Evolutionary conservation across 2,329 filamentous ascomycete genomes (phyloP).

Genomic region (Diaporthe helianthi): DNA sequence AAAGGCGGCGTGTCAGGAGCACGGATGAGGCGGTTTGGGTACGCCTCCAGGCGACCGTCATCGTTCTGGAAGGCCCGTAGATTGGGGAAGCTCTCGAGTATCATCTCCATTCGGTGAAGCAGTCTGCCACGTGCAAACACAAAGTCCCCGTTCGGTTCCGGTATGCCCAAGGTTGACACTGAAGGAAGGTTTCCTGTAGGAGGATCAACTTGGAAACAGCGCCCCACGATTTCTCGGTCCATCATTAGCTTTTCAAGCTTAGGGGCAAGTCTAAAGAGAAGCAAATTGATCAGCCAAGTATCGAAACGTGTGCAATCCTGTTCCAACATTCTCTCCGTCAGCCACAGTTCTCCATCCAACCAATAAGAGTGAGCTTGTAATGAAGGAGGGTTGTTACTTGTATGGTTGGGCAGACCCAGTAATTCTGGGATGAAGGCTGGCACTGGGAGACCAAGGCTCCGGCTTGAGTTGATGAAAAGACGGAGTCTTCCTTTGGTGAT

Average conservation of each 20-base stretch:
- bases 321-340: rapidly evolving
- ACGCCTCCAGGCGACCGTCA: not conserved
- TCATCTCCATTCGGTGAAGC: not conserved
- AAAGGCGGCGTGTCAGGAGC: not conserved
- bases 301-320: not conserved
- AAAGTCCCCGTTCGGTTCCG: not conserved
- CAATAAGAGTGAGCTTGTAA: not conserved
- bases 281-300: not conserved
- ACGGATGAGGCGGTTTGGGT: not conserved
- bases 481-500: not conserved
- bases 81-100: not conserved
- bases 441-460: not conserved
- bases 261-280: not conserved
- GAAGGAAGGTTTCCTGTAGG: not conserved
- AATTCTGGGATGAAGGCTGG: not conserved
- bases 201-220: not conserved
- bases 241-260: not conserved
- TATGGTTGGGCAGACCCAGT: not conserved
- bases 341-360: not conserved
- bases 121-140: rapidly evolving
- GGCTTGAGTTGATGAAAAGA: not conserved
- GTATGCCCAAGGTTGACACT: not conserved
- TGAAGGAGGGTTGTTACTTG: not conserved
- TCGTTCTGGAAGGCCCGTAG: not conserved
- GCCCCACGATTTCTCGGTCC: not conserved